These are phyloP conservation scores for Cyanodermella asteris DNA, from an alignment of 2,329 filamentous ascomycete genomes.

Conservation along the genomic window DNA sequence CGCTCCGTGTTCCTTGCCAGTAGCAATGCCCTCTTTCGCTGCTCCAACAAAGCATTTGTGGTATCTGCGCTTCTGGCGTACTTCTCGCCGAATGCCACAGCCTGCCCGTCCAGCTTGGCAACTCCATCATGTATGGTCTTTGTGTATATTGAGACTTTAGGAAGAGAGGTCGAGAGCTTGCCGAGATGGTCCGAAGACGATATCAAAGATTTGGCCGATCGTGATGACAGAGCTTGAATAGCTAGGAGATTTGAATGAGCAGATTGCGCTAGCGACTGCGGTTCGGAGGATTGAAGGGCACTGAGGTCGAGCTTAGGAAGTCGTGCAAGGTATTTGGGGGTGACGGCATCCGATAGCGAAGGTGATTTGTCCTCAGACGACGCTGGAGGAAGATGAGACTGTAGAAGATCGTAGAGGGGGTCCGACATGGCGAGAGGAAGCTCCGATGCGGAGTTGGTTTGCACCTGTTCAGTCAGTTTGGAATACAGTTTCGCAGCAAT, in stretches of 20 bases:
- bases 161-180: constrained; percentile 51
- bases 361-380: constrained; percentile 18
- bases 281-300: constrained; percentile 52
- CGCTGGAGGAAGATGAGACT: constrained; percentile 34
- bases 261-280: constrained; percentile 55
- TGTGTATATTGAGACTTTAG: constrained; percentile 42
- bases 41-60: constrained; percentile 47
- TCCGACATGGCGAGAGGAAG: constrained; percentile 39
- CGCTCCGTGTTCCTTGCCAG: constrained; percentile 74
- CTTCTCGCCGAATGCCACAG: constrained; percentile 58
- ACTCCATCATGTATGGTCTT: constrained; percentile 48
- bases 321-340: constrained; percentile 50
- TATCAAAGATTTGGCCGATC: constrained; percentile 69
- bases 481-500: too few relatives aligned
- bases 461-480: too few relatives aligned
- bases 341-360: constrained; percentile 17
- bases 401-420: constrained; percentile 51
- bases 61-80: constrained; percentile 55
- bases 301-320: constrained; percentile 57
- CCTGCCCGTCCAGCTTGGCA: constrained; percentile 56
- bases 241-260: constrained; percentile 64
- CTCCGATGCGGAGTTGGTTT: too few relatives aligned
- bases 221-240: constrained; percentile 71
- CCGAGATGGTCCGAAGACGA: constrained; percentile 56
- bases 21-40: constrained; percentile 58